phyloP scores from a whole-genome alignment of 2,329 filamentous ascomycete genomes.

The Fusarium lyarnte region DNA sequence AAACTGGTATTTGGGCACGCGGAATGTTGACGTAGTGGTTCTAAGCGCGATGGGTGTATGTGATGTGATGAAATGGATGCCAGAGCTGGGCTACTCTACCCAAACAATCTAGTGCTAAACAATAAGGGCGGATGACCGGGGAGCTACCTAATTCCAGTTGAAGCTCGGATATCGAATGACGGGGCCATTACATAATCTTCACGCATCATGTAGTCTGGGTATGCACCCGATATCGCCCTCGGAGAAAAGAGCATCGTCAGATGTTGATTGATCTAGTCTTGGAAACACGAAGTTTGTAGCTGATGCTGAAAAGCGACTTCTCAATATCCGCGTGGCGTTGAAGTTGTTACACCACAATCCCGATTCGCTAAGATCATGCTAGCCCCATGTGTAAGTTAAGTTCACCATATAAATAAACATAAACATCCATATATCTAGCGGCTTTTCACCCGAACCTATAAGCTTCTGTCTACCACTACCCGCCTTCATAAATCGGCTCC shows the following conservation, averaged over 20 bases:
- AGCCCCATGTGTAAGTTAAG: not conserved
- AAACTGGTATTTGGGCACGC: not conserved
- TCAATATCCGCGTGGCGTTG: not conserved
- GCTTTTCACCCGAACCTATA: constrained; percentile 11
- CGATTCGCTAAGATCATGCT: not conserved
- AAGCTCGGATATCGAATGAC: constrained; percentile 36
- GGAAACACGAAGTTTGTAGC: not conserved
- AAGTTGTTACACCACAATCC: not conserved
- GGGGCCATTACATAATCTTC: constrained; percentile 36
- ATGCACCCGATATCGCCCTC: constrained; percentile 26
- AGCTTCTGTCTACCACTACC: not conserved
- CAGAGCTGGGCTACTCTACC: not conserved
- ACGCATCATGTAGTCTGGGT: not conserved
- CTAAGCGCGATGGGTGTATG: constrained; percentile 17
- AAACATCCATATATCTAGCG: constrained; percentile 1
- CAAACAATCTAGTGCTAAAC: constrained; percentile 13
- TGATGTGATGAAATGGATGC: constrained; percentile 12
- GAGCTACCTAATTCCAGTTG: constrained; percentile 18
- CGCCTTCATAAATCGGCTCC: not conserved
- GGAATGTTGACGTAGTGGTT: constrained; percentile 34
- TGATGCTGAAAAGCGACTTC: not conserved
- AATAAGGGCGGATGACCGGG: not conserved
- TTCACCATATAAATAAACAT: not conserved
- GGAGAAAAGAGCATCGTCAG: not conserved
- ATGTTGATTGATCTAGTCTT: not conserved